A percentile compares a stretch with the other conserved stretches of the same genome.
Conservation (phyloP, 2,329 filamentous ascomycete genomes). For the Colletotrichum brevisporum region DNA sequence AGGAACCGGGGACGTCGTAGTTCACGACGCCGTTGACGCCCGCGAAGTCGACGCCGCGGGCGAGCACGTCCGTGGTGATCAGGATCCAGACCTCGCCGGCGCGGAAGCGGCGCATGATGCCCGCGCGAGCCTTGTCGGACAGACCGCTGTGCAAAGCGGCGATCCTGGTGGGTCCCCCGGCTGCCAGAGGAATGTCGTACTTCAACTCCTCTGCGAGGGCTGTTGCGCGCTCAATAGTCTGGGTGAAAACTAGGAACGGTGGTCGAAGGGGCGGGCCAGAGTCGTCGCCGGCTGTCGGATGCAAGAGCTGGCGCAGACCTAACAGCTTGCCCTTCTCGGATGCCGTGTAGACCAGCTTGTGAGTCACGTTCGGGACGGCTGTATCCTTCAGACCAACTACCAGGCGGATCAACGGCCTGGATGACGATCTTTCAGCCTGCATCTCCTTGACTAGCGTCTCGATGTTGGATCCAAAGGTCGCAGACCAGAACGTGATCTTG, state of each 20-base stretch:
- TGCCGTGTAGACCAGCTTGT: conserved; percentile 91
- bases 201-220: conserved; percentile 91
- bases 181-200: conserved; percentile 93
- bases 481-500: conserved; percentile 89
- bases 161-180: conserved; percentile 86
- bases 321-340: conserved; percentile 95
- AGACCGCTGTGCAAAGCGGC: conserved; percentile 93
- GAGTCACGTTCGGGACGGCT: conserved; percentile 90
- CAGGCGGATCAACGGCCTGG: conserved; percentile 77
- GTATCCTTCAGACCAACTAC: conserved; percentile 98
- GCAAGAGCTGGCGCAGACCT: conserved; percentile 89
- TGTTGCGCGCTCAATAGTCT: conserved; percentile 91
- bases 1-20: conserved; percentile 95
- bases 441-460: conserved; percentile 83
- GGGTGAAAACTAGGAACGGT: conserved; percentile 95
- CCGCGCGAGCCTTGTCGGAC: conserved; percentile 79
- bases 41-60: conserved; percentile 93
- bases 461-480: conserved; percentile 95
- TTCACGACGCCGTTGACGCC: conserved; percentile 97
- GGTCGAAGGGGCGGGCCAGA: conserved; percentile 78
- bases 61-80: conserved; percentile 94
- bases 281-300: conserved; percentile 73
- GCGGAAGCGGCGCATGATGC: conserved; percentile 91
- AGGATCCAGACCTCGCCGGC: conserved; percentile 95
- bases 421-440: conserved; percentile 64